These are phyloP conservation scores for Thelonectria blattea DNA, from an alignment of 2,329 filamentous ascomycete genomes.

Conservation along the genomic window DNA sequence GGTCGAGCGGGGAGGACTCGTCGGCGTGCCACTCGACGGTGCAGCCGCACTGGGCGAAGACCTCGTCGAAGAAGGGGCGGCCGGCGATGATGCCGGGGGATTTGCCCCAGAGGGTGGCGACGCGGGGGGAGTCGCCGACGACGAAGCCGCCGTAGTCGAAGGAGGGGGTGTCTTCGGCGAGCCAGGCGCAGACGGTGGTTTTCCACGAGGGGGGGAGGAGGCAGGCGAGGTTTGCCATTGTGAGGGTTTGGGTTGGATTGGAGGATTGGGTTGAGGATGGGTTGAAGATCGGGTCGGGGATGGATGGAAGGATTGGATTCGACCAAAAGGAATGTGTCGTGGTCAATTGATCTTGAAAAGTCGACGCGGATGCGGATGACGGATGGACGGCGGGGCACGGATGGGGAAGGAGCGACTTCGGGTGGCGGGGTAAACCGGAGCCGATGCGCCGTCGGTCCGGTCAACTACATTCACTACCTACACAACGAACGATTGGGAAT, in stretches of 20 bases:
- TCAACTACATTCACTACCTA: not conserved
- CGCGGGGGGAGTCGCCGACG: slow-evolving; percentile 73
- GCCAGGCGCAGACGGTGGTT: slow-evolving; percentile 79
- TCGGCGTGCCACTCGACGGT: slow-evolving; percentile 84
- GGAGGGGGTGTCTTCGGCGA: slow-evolving; percentile 93
- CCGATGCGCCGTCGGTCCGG: not conserved
- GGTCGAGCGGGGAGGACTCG: slow-evolving; percentile 75
- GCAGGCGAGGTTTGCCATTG: slow-evolving; percentile 54
- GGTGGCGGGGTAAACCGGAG: slow-evolving; percentile 13
- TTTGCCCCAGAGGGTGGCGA: slow-evolving; percentile 72
- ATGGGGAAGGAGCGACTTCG: slow-evolving; percentile 10
- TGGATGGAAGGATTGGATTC: no score
- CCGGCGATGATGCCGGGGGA: slow-evolving; percentile 85
- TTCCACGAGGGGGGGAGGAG: slow-evolving; percentile 89
- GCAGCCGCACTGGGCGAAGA: slow-evolving; percentile 89
- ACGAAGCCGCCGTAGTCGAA: slow-evolving; percentile 98
- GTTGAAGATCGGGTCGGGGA: no score
- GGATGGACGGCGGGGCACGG: not conserved
- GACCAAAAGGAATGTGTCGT: not conserved
- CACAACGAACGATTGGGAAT: no score
- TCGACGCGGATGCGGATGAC: slow-evolving; percentile 5
- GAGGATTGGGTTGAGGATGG: slow-evolving; percentile 21
- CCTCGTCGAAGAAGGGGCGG: slow-evolving; percentile 92
- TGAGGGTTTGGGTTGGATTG: slow-evolving; percentile 45
- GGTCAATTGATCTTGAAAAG: not conserved